Evolutionary conservation across 2,329 filamentous ascomycete species (phyloP).

Genomic region (Dothideomycetes sp.): DNA sequence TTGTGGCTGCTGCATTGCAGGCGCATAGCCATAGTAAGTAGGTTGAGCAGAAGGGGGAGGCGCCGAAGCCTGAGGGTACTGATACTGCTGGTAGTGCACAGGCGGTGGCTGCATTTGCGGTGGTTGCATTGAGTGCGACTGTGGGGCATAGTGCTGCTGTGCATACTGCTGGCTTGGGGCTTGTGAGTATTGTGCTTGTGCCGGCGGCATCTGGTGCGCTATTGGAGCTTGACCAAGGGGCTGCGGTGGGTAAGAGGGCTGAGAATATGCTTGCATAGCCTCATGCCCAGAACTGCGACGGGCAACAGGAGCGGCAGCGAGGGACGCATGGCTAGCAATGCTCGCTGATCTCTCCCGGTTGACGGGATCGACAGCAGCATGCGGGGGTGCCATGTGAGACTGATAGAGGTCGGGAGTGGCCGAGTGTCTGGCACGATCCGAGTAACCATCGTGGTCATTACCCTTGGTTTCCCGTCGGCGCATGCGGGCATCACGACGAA

Average conservation of each 20-base stretch:
- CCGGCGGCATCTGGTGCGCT: slow-evolving; percentile 30
- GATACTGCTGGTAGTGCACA: slow-evolving; percentile 21
- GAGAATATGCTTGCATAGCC: slow-evolving; percentile 32
- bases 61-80: slow-evolving; percentile 21
- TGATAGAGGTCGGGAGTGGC: slow-evolving; percentile 25
- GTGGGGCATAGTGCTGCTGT: slow-evolving; percentile 8
- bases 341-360: slow-evolving; percentile 30
- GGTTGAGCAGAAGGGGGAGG: slow-evolving; percentile 26
- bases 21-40: slow-evolving; percentile 32
- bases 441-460: slow-evolving; percentile 51
- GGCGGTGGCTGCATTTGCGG: slow-evolving; percentile 18
- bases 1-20: slow-evolving; percentile 27
- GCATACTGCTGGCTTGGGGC: slow-evolving; percentile 19
- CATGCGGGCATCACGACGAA: slow-evolving; percentile 89
- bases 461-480: slow-evolving; percentile 67
- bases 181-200: slow-evolving; percentile 28
- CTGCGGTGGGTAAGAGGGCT: slow-evolving; percentile 27
- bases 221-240: slow-evolving; percentile 26
- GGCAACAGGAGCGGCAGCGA: slow-evolving; percentile 20
- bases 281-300: slow-evolving; percentile 39
- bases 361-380: slow-evolving; percentile 27
- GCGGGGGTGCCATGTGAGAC: slow-evolving; percentile 17
- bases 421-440: slow-evolving; percentile 38
- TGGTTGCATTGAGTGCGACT: slow-evolving; percentile 13
- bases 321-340: slow-evolving; percentile 28